A percentile compares a stretch with the other conserved stretches of the same genome.
Evolutionary conservation across 495 filamentous ascomycete genomes (phyloP).

Genomic region (Durotheca rogersii): DNA sequence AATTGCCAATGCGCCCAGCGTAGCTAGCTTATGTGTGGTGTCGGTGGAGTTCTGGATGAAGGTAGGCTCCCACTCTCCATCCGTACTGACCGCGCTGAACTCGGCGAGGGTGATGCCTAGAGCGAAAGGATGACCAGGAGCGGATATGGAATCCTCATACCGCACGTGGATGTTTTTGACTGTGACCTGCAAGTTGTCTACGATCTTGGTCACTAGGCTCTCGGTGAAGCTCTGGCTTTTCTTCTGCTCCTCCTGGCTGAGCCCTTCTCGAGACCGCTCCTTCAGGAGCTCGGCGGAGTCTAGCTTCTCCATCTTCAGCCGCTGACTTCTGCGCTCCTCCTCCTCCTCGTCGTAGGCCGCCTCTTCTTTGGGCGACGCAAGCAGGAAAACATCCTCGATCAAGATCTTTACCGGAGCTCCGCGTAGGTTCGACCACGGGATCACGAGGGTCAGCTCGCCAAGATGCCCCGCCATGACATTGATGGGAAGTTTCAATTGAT

Average conservation of each 20-base stretch:
- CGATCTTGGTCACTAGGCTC: slow-evolving; percentile 89
- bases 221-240: slow-evolving; percentile 96
- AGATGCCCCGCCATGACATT: slow-evolving; percentile 96
- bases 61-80: slow-evolving; percentile 87
- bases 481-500: slow-evolving; percentile 91
- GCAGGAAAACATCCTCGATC: slow-evolving; percentile 93
- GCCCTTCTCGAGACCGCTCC: slow-evolving; percentile 86
- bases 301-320: slow-evolving; percentile 94
- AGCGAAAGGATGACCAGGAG: slow-evolving; percentile 92
- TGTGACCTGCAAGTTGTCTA: slow-evolving; percentile 95
- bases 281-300: slow-evolving; percentile 93
- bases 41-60: slow-evolving; percentile 84
- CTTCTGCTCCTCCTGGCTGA: slow-evolving; percentile 90
- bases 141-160: slow-evolving; percentile 96
- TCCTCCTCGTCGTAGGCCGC: slow-evolving; percentile 90
- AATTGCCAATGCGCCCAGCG: slow-evolving; percentile 79
- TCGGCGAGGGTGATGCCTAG: slow-evolving; percentile 88
- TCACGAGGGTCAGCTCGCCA: slow-evolving; percentile 82
- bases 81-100: slow-evolving; percentile 93
- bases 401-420: slow-evolving; percentile 91
- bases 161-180: slow-evolving; percentile 97
- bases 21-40: slow-evolving; percentile 89
- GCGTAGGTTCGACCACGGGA: slow-evolving; percentile 94
- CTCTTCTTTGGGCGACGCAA: slow-evolving; percentile 93
- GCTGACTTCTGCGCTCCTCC: slow-evolving; percentile 76